Conservation (phyloP, 345 rosid species). For the Rhizophora apiculata region DNA sequence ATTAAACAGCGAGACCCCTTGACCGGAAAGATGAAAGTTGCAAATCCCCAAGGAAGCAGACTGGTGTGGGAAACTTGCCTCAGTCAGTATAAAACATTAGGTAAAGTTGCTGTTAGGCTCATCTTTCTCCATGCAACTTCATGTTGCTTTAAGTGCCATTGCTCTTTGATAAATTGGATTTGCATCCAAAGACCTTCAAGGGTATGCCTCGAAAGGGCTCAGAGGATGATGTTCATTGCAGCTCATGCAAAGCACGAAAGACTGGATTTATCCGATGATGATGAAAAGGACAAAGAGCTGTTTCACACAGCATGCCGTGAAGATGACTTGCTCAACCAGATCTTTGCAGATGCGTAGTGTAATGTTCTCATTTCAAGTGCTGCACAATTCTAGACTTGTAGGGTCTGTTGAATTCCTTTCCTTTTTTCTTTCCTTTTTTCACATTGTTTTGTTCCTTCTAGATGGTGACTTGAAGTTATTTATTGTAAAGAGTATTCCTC, state of each 20-base stretch:
- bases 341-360: constrained; percentile 41
- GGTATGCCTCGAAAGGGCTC: constrained; percentile 45
- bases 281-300: constrained; percentile 49
- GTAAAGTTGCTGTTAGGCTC: constrained; percentile 52
- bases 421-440: constrained; percentile 9
- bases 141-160: constrained; percentile 44
- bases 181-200: constrained; percentile 38
- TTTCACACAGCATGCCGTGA: constrained; percentile 32
- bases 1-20: constrained; percentile 47
- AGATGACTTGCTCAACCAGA: constrained; percentile 47
- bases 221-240: constrained; percentile 52
- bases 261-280: constrained; percentile 44
- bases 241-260: constrained; percentile 54
- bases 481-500: constrained; percentile 14
- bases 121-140: constrained; percentile 56
- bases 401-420: constrained; percentile 34
- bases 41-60: constrained; percentile 57
- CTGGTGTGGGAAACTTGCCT: constrained; percentile 66
- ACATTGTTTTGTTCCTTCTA: constrained; percentile 21
- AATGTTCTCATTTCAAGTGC: constrained; percentile 38
- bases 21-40: constrained; percentile 57
- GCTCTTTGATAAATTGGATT: constrained; percentile 45
- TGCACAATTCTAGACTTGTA: constrained; percentile 30
- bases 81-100: constrained; percentile 49
- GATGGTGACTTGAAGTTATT: constrained; percentile 25